These are phyloP conservation scores for Aspergillus tanneri DNA, from an alignment of 2,329 filamentous ascomycete genomes.

Conservation along the genomic window DNA sequence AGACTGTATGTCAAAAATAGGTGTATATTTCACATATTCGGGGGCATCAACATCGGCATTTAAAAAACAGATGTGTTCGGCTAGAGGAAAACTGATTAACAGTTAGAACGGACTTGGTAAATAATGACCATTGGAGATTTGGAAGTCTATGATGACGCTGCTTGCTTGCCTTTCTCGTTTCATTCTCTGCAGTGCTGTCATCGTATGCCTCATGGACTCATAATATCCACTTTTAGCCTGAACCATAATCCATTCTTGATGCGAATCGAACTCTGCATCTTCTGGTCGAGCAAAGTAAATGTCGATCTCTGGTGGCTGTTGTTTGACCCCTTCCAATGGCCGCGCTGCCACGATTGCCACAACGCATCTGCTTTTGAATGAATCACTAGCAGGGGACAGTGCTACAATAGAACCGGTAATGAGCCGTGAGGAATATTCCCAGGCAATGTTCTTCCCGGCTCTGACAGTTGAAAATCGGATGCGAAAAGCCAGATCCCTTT, in stretches of 20 bases:
- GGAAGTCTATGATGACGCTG: no score
- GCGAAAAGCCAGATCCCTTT: constrained; percentile 62
- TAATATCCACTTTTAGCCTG: constrained; percentile 73
- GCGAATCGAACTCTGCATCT: constrained; percentile 67
- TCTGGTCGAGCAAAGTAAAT: constrained; percentile 65
- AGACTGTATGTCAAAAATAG: constrained; percentile 52
- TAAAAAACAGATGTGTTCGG: constrained; percentile 44
- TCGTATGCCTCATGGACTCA: constrained; percentile 70
- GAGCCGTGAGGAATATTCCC: constrained; percentile 62
- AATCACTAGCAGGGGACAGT: constrained; percentile 55
- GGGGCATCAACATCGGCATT: constrained; percentile 49
- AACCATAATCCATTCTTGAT: constrained; percentile 71
- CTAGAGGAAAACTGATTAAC: constrained; percentile 48
- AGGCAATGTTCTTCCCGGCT: constrained; percentile 65
- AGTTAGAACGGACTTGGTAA: no score
- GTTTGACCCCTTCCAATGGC: constrained; percentile 61
- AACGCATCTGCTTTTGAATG: constrained; percentile 64
- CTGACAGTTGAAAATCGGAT: constrained; percentile 69
- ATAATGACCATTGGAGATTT: no score
- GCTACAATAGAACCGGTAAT: constrained; percentile 57
- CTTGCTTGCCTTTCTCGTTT: constrained; percentile 51
- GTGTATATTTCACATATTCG: constrained; percentile 51
- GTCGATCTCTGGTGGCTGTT: constrained; percentile 70
- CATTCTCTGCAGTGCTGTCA: constrained; percentile 69
- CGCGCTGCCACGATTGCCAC: constrained; percentile 72